Conservation (phyloP, 257 asterid genomes). For the Nicotiana noctiflora region DNA sequence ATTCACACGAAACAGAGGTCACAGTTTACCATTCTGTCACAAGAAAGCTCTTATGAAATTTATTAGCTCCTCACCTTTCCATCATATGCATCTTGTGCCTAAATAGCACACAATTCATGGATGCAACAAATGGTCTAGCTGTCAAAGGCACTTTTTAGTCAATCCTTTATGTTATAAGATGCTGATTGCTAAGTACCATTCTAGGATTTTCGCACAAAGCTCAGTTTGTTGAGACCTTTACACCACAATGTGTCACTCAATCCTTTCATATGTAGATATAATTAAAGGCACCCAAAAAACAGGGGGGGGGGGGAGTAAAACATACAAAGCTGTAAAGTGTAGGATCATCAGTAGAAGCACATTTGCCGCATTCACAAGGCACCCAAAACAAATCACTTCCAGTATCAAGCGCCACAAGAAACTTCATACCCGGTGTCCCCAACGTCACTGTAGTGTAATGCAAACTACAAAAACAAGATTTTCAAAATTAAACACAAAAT, state of each 20-base stretch:
- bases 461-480: conserved; percentile 39
- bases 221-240: neutral
- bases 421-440: conserved; percentile 75
- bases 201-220: neutral
- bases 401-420: conserved; percentile 88
- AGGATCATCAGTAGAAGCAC: conserved; percentile 46
- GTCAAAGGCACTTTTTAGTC: neutral
- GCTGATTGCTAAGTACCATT: neutral
- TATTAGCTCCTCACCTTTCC: neutral
- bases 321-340: conserved; percentile 49
- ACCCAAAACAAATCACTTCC: conserved; percentile 90
- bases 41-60: neutral
- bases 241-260: neutral
- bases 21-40: neutral
- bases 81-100: conserved; percentile 3
- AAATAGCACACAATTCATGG: neutral
- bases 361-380: conserved; percentile 60
- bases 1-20: neutral
- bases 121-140: conserved; percentile 5
- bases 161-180: neutral
- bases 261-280: neutral
- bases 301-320: neutral
- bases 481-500: neutral
- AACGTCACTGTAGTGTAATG: conserved; percentile 70
- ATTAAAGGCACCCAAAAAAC: neutral